Evolutionary conservation across 2,329 filamentous ascomycete species (phyloP).

Genomic region (Exophiala alcalophila): DNA sequence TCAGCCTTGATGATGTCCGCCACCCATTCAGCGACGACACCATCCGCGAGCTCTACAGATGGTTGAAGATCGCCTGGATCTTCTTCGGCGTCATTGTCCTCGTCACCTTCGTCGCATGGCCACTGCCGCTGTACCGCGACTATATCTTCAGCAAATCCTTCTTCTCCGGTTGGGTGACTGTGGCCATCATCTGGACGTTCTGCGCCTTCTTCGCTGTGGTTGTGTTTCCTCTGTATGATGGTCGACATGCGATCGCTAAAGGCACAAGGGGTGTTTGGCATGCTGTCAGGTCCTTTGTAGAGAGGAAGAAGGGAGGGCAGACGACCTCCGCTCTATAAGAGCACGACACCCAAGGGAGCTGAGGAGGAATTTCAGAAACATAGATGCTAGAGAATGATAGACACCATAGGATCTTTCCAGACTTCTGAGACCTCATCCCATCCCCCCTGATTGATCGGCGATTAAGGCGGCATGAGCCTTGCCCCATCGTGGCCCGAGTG

Average conservation of each 20-base stretch:
- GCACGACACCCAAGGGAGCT: no score
- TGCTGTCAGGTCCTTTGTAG: no score
- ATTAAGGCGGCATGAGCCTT: no score
- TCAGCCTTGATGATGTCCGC: slow-evolving; percentile 22
- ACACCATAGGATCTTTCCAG: no score
- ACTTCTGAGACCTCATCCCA: no score
- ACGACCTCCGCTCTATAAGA: no score
- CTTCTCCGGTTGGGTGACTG: slow-evolving; percentile 25
- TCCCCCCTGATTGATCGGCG: no score
- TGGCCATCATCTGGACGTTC: slow-evolving; percentile 28
- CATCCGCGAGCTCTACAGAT: slow-evolving; percentile 26
- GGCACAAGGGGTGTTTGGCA: no score
- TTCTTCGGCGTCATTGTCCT: slow-evolving; percentile 29
- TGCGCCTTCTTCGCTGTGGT: slow-evolving; percentile 23
- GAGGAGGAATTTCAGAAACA: no score
- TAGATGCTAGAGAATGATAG: no score
- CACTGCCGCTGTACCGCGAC: slow-evolving; percentile 27
- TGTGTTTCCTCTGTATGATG: slow-evolving; percentile 25
- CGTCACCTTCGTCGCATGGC: slow-evolving; percentile 29
- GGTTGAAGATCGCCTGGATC: slow-evolving; percentile 28
- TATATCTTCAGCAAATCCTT: slow-evolving; percentile 28
- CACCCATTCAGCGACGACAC: slow-evolving; percentile 26
- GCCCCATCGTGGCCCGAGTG: no score
- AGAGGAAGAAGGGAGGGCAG: no score
- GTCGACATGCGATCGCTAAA: slow-evolving; percentile 19